Evolutionary conservation across 139 green algal species (phyloP), one percentile per base, ranked within the genome.

Genomic region (Zygnema cylindricum): DNA sequence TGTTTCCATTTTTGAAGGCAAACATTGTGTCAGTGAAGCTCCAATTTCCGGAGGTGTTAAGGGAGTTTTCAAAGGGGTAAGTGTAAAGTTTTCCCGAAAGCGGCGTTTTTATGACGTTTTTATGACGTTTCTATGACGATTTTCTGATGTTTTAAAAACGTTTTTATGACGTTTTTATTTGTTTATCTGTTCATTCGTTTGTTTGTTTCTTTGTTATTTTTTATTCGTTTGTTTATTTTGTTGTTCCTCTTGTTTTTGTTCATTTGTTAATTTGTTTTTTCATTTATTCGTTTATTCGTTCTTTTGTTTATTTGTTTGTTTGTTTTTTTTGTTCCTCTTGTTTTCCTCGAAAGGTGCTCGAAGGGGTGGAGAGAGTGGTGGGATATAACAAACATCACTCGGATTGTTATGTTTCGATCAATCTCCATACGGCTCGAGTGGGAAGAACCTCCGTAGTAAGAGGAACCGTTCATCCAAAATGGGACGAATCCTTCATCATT

Each of bases 401-500:
- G 11, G 77, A 85, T 41, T 75, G 43, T 39, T 87, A 87, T 43
- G 81, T 69, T 7, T 87, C 81, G 3, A 69, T 87, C 21, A 69
- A 87, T 11, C 43, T 87, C 23, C 43, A 42, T 7, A 84, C 35
- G 30, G 81, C 41, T 35, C 63, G 63, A 3, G 43, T 85, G 69
- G 81, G 69, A 16, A 63, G 81, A 63, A 87, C 81, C 16, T 33
- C 75, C 16, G 42, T 89, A 21, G 77, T 89, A 36, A 39, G 85
- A 39, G 38, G 69, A 43, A 77, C 38, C 25, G 25, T 43, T 76
- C 30, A 88, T 35, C 84, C 84, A 11, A n/a, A 76, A 25, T 89
- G 84, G 84, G n/a, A 88, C 25, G 84, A 89, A 43, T 11, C 11
- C 16, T 88, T 89, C 42, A 41, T 76, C 39, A 89, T 89, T 36